A percentile compares a stretch with the other conserved stretches of the same genome.
Evolutionary conservation across 78 protist genomes (phyloP).

Genomic region (slime mould (Dictyostelium discoideum)): dicty_2.7 NC_007089.4:4829501-4830000

Average conservation of each 20-base stretch:
- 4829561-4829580: not conserved
- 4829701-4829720: not conserved
- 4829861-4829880: no score
- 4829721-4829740: constrained; percentile 11
- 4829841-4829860: not conserved
- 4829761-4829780: not conserved
- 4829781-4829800: not conserved
- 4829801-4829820: not conserved
- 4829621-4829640: not conserved
- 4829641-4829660: constrained; percentile 8
- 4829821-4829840: not conserved
- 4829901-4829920: no score
- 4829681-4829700: not conserved
- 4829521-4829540: not conserved
- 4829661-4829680: constrained; percentile 14
- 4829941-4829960: not conserved
- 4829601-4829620: not conserved
- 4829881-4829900: not conserved
- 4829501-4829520: not conserved
- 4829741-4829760: not conserved
- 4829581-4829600: not conserved
- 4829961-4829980: not conserved
- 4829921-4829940: not conserved
- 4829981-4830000: not conserved
- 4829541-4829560: not conserved